phyloP scores from a whole-genome alignment of 306 rosid species.

The Lagenaria siceraria region DNA sequence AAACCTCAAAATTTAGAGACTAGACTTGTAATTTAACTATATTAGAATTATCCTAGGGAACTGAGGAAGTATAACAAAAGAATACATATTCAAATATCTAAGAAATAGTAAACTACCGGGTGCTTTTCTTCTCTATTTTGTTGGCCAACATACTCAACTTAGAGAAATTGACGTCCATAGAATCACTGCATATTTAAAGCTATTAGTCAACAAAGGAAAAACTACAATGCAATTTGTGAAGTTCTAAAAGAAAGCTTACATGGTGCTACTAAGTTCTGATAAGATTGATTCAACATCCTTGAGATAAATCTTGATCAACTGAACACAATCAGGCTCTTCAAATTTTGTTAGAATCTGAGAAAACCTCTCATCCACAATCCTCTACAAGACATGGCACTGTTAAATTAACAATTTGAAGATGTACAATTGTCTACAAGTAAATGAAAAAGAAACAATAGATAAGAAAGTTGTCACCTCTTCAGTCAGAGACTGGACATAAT shows the following conservation, averaged over 20 bases:
- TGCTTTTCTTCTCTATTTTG: slow-evolving; percentile 30
- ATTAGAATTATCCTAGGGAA: too few relatives aligned
- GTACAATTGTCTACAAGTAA: background rate
- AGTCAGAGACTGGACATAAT: slow-evolving; percentile 28
- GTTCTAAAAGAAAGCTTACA: slow-evolving; percentile 16
- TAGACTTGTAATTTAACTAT: too few relatives aligned
- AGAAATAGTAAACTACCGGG: slow-evolving; percentile 19
- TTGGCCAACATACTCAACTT: slow-evolving; percentile 27
- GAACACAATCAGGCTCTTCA: slow-evolving; percentile 17
- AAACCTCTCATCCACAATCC: slow-evolving; percentile 33
- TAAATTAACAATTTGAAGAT: background rate
- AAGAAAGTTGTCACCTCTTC: slow-evolving; percentile 24
- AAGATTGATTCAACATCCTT: slow-evolving; percentile 25
- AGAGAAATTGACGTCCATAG: slow-evolving; percentile 14
- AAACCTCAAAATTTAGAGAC: too few relatives aligned
- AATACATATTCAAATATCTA: background rate
- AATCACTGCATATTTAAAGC: slow-evolving; percentile 24
- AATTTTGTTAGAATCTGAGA: slow-evolving; percentile 11
- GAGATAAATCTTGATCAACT: slow-evolving; percentile 23
- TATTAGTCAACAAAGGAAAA: background rate
- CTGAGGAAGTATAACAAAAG: too few relatives aligned
- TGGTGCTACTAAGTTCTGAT: slow-evolving; percentile 22
- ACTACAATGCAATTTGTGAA: background rate
- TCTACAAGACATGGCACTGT: slow-evolving; percentile 15
- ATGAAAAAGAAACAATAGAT: background rate